Percentiles rank a stretch among this genome's conserved stretches.
Conservation (phyloP, 371 early-diverging fungal species). For the Mortierella sp. region DNA sequence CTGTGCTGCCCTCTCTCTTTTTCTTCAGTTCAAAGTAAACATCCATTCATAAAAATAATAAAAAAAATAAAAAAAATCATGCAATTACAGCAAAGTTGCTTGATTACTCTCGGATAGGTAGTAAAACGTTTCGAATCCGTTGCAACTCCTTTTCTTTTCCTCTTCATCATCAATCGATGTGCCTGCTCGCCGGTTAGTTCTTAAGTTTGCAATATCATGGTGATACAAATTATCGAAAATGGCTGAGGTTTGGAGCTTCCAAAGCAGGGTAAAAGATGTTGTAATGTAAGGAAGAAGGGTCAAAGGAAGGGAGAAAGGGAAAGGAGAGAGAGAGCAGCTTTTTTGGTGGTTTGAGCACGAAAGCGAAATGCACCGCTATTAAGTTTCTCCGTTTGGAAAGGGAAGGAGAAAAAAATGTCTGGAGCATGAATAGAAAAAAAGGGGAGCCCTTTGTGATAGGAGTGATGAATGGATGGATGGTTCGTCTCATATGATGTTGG, state of each 20-base stretch:
- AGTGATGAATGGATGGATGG: neutral
- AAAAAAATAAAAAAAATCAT: too few relatives aligned
- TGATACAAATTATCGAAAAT: neutral
- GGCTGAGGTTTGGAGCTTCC: neutral
- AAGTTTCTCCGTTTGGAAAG: neutral
- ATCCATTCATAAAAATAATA: neutral
- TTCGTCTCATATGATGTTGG: neutral
- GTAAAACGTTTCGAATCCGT: neutral
- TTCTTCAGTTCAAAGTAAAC: neutral
- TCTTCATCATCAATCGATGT: neutral
- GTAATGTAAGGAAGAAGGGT: neutral
- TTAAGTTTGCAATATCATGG: neutral
- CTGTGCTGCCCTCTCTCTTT: neutral
- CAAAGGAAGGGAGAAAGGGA: neutral
- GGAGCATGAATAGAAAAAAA: conserved; percentile 10
- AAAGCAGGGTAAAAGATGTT: neutral
- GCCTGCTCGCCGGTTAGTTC: neutral
- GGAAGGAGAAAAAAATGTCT: neutral
- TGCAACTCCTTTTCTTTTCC: neutral
- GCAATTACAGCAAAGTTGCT: neutral
- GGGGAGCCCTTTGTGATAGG: neutral
- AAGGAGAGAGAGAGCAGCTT: neutral
- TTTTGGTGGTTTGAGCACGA: neutral
- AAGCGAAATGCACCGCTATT: neutral
- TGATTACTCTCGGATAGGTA: neutral